Base-by-base conservation (phyloP, 345 rosid species). In the Triadica sebifera region DNA sequence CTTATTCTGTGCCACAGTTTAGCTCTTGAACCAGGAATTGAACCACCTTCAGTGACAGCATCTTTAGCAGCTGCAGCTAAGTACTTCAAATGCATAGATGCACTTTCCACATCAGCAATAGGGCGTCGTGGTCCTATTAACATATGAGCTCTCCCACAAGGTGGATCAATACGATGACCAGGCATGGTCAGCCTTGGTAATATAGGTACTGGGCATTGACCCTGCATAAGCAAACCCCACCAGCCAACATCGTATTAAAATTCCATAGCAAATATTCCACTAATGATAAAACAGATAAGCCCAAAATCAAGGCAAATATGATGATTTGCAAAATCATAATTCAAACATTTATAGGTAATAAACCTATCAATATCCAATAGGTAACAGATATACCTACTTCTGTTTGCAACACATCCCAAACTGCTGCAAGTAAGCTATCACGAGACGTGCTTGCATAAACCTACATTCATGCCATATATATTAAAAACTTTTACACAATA, bases 131-230 rank as follows among this genome's bases (percentile, higher is more conserved):
- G 81, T 70, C 90, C 91, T 29, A 68, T 53, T 63, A 82, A 81
- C 77, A 89, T 74, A 85, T 85, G 81, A 73, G 93, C 94, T 84
- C 96, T 86, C 82, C 99, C 99, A 76, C 97, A 93, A 65, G 99
- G 99, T 12, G 98, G 98, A 86, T 95, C 96, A 82, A 95, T 87
- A 78, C 90, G 92, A 83, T 95, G 99, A 81, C 99, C 99, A 74
- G 99, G 99, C 97, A 95, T 89, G 16, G 98, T 95, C 78, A 95
- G 84, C 90, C 99, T 89, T 60, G 99, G 98, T 82, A 91, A 85
- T 34, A 95, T 85, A 75, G 98, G 94, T 47, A 95, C 87, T 3
- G 96, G 87, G 75, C 87, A 82, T 65, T 93, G 98, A 80, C 93
- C 89, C 99, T 95, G 87, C 84, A 76, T 72, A 82, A 72, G 71